Evolutionary conservation across 495 filamentous ascomycete species (phyloP).

Genomic region (Penicillium longicatenatum): DNA sequence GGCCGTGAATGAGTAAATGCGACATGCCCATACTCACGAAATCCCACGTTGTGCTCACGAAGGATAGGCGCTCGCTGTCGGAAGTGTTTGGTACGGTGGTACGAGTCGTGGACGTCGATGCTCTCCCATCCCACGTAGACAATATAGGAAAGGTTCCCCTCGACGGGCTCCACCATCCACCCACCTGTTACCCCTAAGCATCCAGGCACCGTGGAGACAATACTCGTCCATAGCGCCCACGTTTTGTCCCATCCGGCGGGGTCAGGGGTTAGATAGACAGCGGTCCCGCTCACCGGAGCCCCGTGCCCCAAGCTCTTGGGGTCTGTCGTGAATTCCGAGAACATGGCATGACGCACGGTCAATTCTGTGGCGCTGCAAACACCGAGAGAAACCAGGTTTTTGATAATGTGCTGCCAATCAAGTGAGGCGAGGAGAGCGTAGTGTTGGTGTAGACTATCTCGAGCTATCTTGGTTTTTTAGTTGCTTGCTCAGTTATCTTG

Average conservation of each 20-base stretch:
- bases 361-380: slow-evolving; percentile 13
- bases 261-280: slow-evolving; percentile 23
- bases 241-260: slow-evolving; percentile 24
- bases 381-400: slow-evolving; percentile 9
- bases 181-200: slow-evolving; percentile 28
- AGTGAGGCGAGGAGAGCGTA: slow-evolving; percentile 25
- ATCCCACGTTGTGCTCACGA: slow-evolving; percentile 24
- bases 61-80: slow-evolving; percentile 21
- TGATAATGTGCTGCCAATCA: slow-evolving; percentile 21
- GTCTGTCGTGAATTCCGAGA: slow-evolving; percentile 23
- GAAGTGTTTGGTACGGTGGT: slow-evolving; percentile 27
- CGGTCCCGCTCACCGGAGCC: slow-evolving; percentile 23
- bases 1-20: slow-evolving; percentile 19
- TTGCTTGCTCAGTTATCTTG: slow-evolving; percentile 4
- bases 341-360: slow-evolving; percentile 27
- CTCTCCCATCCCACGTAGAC: slow-evolving; percentile 29
- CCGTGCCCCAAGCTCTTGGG: slow-evolving; percentile 15
- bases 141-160: slow-evolving; percentile 21
- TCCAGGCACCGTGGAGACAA: slow-evolving; percentile 23
- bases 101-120: slow-evolving; percentile 27
- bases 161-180: slow-evolving; percentile 30
- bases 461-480: slow-evolving; percentile 14
- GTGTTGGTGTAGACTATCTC: slow-evolving; percentile 22
- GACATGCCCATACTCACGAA: slow-evolving; percentile 28
- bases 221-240: slow-evolving; percentile 29